Conservation (phyloP, 495 filamentous ascomycete species). For the Penicillium diatomitis region DNA sequence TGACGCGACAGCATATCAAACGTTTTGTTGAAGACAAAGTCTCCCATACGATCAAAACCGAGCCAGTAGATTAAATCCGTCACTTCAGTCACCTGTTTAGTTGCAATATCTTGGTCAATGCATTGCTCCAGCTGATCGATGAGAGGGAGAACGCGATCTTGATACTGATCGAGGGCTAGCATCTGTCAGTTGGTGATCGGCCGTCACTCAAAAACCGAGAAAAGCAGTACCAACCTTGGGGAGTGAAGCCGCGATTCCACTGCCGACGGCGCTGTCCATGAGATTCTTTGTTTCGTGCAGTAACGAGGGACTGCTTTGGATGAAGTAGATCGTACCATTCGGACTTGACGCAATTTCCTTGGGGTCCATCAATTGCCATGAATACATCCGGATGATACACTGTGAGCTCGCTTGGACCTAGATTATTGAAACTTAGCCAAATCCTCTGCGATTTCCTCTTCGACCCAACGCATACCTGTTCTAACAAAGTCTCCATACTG, state of each 20-base stretch:
- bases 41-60: slow-evolving; percentile 18
- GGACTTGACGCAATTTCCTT: slow-evolving; percentile 24
- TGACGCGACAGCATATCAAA: slow-evolving; percentile 31
- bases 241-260: slow-evolving; percentile 29
- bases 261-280: slow-evolving; percentile 24
- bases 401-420: slow-evolving; percentile 29
- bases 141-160: slow-evolving; percentile 14
- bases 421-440: not conserved
- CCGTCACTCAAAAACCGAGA: too few species aligned
- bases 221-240: slow-evolving; percentile 11
- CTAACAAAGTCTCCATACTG: slow-evolving; percentile 34
- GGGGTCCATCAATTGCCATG: slow-evolving; percentile 21
- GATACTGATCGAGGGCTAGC: slow-evolving; percentile 15
- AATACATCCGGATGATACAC: slow-evolving; percentile 24
- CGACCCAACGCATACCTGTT: slow-evolving; percentile 14
- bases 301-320: slow-evolving; percentile 29
- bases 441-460: not conserved
- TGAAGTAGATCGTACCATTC: slow-evolving; percentile 38
- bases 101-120: not conserved
- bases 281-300: slow-evolving; percentile 18
- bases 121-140: slow-evolving; percentile 11
- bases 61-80: slow-evolving; percentile 15
- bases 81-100: not conserved
- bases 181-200: not conserved
- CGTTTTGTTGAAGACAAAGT: slow-evolving; percentile 28